These are phyloP conservation scores for Zizania palustris DNA, from an alignment of 202 grass and related monocot species.

Conservation along the genomic window DNA sequence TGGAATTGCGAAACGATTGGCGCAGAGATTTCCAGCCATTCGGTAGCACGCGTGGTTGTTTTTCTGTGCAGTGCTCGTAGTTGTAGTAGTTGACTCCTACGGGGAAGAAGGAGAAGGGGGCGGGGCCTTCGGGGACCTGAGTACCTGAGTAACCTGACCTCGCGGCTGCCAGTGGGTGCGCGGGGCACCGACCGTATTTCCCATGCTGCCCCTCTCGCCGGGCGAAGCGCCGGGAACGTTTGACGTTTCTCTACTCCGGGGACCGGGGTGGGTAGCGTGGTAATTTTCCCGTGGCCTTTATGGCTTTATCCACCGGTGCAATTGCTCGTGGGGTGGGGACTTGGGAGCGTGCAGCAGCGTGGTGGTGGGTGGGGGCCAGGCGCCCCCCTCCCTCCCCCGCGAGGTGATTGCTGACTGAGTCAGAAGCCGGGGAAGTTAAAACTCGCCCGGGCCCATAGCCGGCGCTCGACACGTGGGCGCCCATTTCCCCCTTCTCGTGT, in stretches of 20 bases:
- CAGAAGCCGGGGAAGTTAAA: slow-evolving; percentile 41
- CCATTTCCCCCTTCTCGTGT: background rate
- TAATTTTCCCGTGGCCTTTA: slow-evolving; percentile 41
- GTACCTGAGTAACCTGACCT: too few relatives aligned
- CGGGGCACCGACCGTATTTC: slow-evolving; percentile 8
- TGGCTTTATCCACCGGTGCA: slow-evolving; percentile 54
- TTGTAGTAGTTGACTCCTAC: too few relatives aligned
- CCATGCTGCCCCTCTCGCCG: slow-evolving; percentile 23
- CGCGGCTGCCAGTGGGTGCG: slow-evolving; percentile 4
- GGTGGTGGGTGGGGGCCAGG: slow-evolving; percentile 1
- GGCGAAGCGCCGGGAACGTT: too few relatives aligned
- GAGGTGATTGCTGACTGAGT: slow-evolving; percentile 14
- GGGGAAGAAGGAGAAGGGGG: too few relatives aligned
- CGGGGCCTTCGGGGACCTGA: too few relatives aligned
- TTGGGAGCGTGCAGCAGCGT: too few relatives aligned
- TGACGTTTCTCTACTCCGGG: too few relatives aligned
- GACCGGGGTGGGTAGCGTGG: background rate
- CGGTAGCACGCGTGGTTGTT: background rate
- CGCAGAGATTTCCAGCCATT: background rate
- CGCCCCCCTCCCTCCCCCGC: background rate
- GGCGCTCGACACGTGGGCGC: slow-evolving; percentile 13
- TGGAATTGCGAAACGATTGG: background rate
- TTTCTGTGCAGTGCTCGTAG: slow-evolving; percentile 15
- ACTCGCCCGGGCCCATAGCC: slow-evolving; percentile 2
- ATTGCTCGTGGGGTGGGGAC: slow-evolving; percentile 57